Evolutionary conservation across 2,329 filamentous ascomycete species (phyloP).

Genomic region (Fusarium anthophilum): DNA sequence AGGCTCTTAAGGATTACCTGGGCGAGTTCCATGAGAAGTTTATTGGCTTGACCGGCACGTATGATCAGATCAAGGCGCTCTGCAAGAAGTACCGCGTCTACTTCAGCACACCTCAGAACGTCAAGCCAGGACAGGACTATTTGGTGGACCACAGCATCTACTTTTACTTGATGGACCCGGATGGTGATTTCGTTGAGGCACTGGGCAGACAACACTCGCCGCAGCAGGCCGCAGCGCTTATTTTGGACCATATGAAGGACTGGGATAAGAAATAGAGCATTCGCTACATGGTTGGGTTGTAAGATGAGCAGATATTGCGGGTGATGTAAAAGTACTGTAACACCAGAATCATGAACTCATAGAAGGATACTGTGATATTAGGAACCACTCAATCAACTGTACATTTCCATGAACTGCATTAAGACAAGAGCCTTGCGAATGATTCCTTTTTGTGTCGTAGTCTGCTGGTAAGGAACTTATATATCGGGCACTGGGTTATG

Average conservation of each 20-base stretch:
- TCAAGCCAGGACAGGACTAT: constrained; percentile 95
- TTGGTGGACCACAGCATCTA: constrained; percentile 99
- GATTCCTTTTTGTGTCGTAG: neutral
- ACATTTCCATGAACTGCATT: constrained; percentile 10
- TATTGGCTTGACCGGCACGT: constrained; percentile 89
- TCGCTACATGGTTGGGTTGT: constrained; percentile 6
- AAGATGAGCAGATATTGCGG: constrained; percentile 31
- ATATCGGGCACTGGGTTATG: constrained; percentile 4
- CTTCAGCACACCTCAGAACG: constrained; percentile 89
- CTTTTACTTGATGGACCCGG: constrained; percentile 99
- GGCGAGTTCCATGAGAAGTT: constrained; percentile 89
- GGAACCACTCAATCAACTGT: constrained; percentile 45
- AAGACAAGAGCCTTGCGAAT: neutral
- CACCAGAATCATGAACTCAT: constrained; percentile 34
- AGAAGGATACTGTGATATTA: constrained; percentile 35
- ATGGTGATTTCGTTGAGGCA: constrained; percentile 97
- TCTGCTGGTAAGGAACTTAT: neutral
- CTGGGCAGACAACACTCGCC: constrained; percentile 94
- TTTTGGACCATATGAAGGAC: constrained; percentile 83
- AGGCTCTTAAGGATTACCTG: constrained; percentile 85
- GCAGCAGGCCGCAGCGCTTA: constrained; percentile 83
- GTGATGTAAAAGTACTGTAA: constrained; percentile 43
- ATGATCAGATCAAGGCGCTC: constrained; percentile 90
- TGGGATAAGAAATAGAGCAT: constrained; percentile 48
- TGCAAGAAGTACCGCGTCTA: constrained; percentile 98